A percentile compares a stretch with the other conserved stretches of the same genome.
Evolutionary conservation across 2,329 filamentous ascomycete genomes (phyloP).

Genomic region (Anisogramma anomala): DNA sequence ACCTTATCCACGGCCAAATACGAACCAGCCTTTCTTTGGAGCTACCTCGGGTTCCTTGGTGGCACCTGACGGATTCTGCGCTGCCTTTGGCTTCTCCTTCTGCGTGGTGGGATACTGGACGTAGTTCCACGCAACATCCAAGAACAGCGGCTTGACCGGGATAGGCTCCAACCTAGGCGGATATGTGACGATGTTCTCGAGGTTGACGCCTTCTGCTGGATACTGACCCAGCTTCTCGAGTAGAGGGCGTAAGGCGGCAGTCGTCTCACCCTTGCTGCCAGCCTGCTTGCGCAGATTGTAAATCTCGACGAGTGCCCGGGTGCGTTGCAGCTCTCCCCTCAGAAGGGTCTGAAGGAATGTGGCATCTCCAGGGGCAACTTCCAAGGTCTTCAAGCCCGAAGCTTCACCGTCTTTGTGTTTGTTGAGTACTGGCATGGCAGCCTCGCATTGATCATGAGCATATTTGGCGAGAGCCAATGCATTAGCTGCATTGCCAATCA

Average conservation of each 20-base stretch:
- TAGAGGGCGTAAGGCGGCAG: slow-evolving; percentile 38
- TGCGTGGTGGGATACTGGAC: slow-evolving; percentile 72
- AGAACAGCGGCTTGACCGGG: slow-evolving; percentile 88
- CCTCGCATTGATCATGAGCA: slow-evolving; percentile 50
- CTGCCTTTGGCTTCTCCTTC: slow-evolving; percentile 17
- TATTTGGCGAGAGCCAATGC: slow-evolving; percentile 76
- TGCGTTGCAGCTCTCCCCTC: slow-evolving; percentile 61
- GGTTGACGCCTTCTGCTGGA: slow-evolving; percentile 56
- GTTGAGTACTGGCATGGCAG: slow-evolving; percentile 38
- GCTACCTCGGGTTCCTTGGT: slow-evolving; percentile 30
- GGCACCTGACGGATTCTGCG: slow-evolving; percentile 21
- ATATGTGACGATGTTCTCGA: slow-evolving; percentile 73
- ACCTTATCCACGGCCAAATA: slow-evolving; percentile 44
- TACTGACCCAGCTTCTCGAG: slow-evolving; percentile 68
- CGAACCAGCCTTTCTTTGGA: slow-evolving; percentile 66
- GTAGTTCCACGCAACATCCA: slow-evolving; percentile 96
- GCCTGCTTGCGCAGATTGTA: slow-evolving; percentile 46
- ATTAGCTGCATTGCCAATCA: slow-evolving; percentile 61
- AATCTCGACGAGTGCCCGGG: slow-evolving; percentile 77
- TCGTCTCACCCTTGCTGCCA: slow-evolving; percentile 31
- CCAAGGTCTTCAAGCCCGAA: slow-evolving; percentile 51
- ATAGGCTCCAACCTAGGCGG: slow-evolving; percentile 74
- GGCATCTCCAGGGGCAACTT: slow-evolving; percentile 49
- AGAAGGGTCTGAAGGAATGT: slow-evolving; percentile 51
- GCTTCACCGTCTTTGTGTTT: slow-evolving; percentile 24